These are phyloP conservation scores for Myxozyma udenii DNA, from an alignment of 805 yeast genomes.

Conservation along the genomic window DNA sequence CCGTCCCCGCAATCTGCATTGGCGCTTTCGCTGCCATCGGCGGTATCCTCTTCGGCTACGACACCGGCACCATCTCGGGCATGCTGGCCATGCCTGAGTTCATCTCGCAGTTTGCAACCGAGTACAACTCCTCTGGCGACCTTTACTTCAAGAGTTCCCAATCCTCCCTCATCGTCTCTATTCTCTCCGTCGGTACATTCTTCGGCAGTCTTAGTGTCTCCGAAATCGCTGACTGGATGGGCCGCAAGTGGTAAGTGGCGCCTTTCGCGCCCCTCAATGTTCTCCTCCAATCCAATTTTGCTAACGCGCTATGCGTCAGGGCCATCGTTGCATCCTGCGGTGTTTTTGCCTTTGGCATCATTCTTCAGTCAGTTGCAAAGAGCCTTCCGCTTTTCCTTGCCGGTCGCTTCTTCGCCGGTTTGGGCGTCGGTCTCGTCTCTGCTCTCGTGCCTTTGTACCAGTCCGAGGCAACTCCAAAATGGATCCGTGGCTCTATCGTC, in stretches of 20 bases:
- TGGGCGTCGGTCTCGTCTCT: constrained; percentile 33
- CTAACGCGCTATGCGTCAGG: too few species aligned
- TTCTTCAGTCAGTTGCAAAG: constrained; percentile 51
- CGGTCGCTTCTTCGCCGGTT: constrained; percentile 52
- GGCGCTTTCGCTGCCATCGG: not conserved
- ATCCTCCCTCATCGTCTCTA: too few species aligned
- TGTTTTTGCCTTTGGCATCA: constrained; percentile 40
- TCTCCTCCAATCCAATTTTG: too few species aligned
- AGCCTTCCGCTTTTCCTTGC: constrained; percentile 65
- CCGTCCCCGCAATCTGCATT: not conserved
- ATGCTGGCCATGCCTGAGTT: too few species aligned
- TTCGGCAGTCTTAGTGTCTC: constrained; percentile 13
- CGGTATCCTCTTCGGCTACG: too few species aligned
- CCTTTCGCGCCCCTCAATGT: too few species aligned
- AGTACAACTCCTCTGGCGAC: too few species aligned
- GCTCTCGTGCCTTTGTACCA: constrained; percentile 72
- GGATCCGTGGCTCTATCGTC: constrained; percentile 63
- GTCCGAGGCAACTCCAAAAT: constrained; percentile 60
- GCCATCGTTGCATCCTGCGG: constrained; percentile 4
- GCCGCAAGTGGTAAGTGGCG: too few species aligned
- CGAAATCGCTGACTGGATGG: constrained; percentile 9
- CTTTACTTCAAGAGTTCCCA: too few species aligned
- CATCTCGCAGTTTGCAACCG: constrained; percentile 47
- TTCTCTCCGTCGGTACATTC: constrained; percentile 13
- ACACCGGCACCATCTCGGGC: too few species aligned